Conservation (phyloP, 192 early-diverging fungal species). For the Umbelopsis isabellina region DNA sequence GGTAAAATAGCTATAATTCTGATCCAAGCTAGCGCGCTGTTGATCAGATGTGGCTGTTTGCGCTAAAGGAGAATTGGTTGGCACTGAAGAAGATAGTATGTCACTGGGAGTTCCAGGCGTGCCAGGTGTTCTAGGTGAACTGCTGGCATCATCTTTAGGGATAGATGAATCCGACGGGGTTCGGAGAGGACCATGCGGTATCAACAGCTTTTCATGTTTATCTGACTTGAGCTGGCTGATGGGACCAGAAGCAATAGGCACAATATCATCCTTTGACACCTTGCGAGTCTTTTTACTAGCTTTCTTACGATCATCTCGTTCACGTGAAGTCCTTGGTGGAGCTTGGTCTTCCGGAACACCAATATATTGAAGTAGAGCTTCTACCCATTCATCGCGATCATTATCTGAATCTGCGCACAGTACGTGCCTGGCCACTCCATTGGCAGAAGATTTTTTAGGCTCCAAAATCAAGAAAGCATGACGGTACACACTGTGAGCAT, state of each 20-base stretch:
- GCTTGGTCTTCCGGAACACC: slow-evolving; percentile 8
- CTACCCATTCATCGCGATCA: slow-evolving; percentile 93
- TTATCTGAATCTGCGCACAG: slow-evolving; percentile 89
- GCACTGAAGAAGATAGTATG: slow-evolving; percentile 11
- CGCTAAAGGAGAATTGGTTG: slow-evolving; percentile 5
- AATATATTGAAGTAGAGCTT: slow-evolving; percentile 59
- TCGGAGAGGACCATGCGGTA: background rate
- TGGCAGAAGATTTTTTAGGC: slow-evolving; percentile 63
- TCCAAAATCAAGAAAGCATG: slow-evolving; percentile 90
- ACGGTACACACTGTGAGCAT: slow-evolving; percentile 46
- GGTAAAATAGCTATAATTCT: slow-evolving; percentile 15
- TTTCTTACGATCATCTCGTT: slow-evolving; percentile 16
- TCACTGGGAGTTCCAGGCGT: slow-evolving; percentile 16
- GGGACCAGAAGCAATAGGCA: slow-evolving; percentile 27
- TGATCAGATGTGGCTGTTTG: background rate
- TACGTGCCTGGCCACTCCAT: slow-evolving; percentile 74
- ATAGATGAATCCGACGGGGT: slow-evolving; percentile 19
- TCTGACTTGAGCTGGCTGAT: slow-evolving; percentile 35
- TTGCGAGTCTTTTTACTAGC: slow-evolving; percentile 26
- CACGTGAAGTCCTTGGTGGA: slow-evolving; percentile 1
- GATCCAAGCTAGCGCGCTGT: slow-evolving; percentile 29
- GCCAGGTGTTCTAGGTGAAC: background rate
- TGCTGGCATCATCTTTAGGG: background rate
- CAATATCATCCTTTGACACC: slow-evolving; percentile 36
- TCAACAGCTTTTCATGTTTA: slow-evolving; percentile 9